These are phyloP conservation scores for Rhynchospora pubera DNA, from an alignment of 176 grass and related monocot genomes.

Conservation along the genomic window DNA sequence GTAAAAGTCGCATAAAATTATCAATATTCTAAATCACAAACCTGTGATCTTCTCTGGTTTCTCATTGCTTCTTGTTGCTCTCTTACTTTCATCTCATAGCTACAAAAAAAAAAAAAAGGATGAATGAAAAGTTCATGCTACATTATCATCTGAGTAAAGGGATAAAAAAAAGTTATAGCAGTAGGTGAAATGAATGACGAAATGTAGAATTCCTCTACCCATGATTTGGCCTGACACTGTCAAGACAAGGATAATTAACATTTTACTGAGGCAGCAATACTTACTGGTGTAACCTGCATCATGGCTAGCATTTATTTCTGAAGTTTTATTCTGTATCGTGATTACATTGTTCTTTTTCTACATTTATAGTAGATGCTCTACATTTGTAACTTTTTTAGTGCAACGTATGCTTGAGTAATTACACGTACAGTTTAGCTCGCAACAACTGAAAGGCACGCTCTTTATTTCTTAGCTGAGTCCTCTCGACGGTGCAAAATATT, in stretches of 20 bases:
- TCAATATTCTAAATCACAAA: conserved; percentile 25
- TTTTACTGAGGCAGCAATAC: neutral
- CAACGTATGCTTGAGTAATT: conserved; percentile 7
- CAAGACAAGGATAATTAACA: neutral
- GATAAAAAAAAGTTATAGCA: conserved; percentile 25
- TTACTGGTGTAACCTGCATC: neutral
- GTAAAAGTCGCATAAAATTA: neutral
- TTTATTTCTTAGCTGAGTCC: conserved; percentile 85
- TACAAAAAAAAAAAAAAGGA: conserved; percentile 29
- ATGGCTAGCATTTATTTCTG: neutral
- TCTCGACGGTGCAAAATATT: conserved; percentile 97
- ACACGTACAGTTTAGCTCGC: conserved; percentile 91
- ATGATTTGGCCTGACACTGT: conserved; percentile 11
- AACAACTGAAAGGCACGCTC: conserved; percentile 89
- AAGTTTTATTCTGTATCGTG: neutral
- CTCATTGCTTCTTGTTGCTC: conserved; percentile 87
- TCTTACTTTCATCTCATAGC: conserved; percentile 88
- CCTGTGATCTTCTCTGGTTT: conserved; percentile 88
- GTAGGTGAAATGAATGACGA: conserved; percentile 6
- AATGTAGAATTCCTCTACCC: neutral
- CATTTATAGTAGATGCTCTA: neutral
- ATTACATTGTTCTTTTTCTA: conserved; percentile 2
- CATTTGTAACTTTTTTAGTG: neutral
- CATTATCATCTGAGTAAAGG: neutral
- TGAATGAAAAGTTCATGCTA: neutral